A percentile compares a stretch with the other conserved stretches of the same genome.
Evolutionary conservation across 129 eudicot genomes (phyloP).

Genomic region (Pittosporum tobira): DNA sequence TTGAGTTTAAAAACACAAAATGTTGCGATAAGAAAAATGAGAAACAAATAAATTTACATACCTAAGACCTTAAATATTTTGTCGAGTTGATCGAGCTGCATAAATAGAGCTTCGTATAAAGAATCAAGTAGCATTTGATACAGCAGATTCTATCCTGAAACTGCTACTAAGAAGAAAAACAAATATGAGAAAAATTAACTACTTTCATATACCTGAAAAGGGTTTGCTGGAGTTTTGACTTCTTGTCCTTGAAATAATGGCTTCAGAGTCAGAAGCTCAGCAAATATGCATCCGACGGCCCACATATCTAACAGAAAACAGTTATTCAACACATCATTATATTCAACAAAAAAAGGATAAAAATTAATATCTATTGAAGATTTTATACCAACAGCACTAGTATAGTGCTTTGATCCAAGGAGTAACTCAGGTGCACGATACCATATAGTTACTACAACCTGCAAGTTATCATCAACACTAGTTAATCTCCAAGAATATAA

Average conservation of each 20-base stretch:
- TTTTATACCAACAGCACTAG: constrained; percentile 96
- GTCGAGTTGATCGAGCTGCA: constrained; percentile 94
- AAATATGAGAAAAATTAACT: neutral
- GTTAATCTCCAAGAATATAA: neutral
- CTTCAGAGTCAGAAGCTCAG: constrained; percentile 89
- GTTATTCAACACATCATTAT: too few relatives aligned
- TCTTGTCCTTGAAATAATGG: constrained; percentile 99
- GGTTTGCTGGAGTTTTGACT: constrained; percentile 88
- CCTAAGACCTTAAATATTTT: constrained; percentile 96
- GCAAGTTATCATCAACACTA: constrained; percentile 17
- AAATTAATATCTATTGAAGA: too few relatives aligned
- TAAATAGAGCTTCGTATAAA: constrained; percentile 20
- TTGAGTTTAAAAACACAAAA: neutral
- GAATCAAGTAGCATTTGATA: neutral
- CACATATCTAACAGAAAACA: constrained; percentile 66
- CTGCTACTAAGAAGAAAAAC: neutral
- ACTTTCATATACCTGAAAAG: constrained; percentile 60
- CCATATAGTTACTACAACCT: constrained; percentile 99
- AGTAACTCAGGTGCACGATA: constrained; percentile 99
- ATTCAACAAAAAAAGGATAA: constrained; percentile 2
- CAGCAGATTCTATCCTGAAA: neutral
- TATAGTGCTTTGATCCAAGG: constrained; percentile 94
- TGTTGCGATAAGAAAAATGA: too few relatives aligned
- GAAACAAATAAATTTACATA: constrained; percentile 18
- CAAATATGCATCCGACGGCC: constrained; percentile 99